Evolutionary conservation across 2,329 filamentous ascomycete species (phyloP), one percentile per base, ranked within the genome.

Genomic region (Hypoxylon sp.): DNA sequence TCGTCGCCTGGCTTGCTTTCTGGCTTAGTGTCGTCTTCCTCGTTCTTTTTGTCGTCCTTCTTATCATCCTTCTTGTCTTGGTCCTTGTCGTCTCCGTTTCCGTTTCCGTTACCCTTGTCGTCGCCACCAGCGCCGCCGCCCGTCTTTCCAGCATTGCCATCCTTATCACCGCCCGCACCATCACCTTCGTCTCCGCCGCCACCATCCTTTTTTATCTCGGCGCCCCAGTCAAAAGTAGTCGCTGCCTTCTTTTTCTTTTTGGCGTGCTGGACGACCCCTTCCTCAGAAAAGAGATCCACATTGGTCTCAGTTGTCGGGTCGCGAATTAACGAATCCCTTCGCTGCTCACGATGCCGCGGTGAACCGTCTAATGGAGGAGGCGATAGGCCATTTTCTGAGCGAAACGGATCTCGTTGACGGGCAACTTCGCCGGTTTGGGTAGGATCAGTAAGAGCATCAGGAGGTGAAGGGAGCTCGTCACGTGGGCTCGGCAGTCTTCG

Each of bases 231-330:
- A 34, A 66, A 56, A 26, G 37, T 6, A 13, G 49, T 8, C n/a
- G 26, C 32, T 11, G 11, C 22, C 19, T 43, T 22, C 62, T 67
- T 68, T 47, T 84, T 87, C 74, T 85, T 86, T 68, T 84, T 83
- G 2, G 78, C 82, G 37, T 81, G 82, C 71, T 89, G 83, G 53
- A 81, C 79, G 77, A 82, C 86, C 50, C 81, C 84, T 43, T 85
- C 79, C 54, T 82, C 77, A 24, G 82, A 85, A 20, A 79, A 79
- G 60, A 91, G 86, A 71, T 91, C 88, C 52, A 91, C 78, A 28
- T 79, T 76, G 19, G 78, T 72, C 39, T 77, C 74, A 69, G 78
- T 76, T 37, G 74, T 77, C n/a, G 82, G 83, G 67, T 86, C 82
- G 41, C 68, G 67, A 32, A 87, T 76, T 5, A 86, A 70, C 17